These are phyloP conservation scores for Xerocomellus dryophilus DNA, from an alignment of 768 basidiomycete genomes.

Conservation along the genomic window DNA sequence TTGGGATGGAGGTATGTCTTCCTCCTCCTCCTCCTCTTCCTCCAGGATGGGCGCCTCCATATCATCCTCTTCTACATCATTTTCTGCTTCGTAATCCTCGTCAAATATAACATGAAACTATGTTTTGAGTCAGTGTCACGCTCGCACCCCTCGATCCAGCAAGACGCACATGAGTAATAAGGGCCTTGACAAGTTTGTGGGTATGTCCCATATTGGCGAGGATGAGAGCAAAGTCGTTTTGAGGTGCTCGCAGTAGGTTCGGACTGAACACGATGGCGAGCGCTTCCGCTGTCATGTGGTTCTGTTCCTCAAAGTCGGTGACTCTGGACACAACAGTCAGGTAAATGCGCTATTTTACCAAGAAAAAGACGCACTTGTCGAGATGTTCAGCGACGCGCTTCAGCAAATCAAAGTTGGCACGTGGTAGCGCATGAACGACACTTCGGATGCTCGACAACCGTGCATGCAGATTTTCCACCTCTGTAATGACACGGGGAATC, in stretches of 20 bases:
- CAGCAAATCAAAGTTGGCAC: conserved; percentile 74
- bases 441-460: conserved; percentile 61
- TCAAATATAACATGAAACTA: conserved; percentile 73
- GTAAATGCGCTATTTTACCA: neutral
- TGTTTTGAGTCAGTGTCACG: conserved; percentile 3
- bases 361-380: conserved; percentile 50
- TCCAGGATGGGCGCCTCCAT: conserved; percentile 65
- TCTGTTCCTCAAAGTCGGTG: conserved; percentile 84
- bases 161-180: conserved; percentile 73
- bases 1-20: conserved; percentile 32
- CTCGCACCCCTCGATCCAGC: neutral
- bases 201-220: conserved; percentile 77
- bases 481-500: conserved; percentile 35
- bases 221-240: conserved; percentile 75
- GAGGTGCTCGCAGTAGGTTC: conserved; percentile 71
- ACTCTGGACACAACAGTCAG: conserved; percentile 45
- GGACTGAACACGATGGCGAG: conserved; percentile 86
- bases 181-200: conserved; percentile 69
- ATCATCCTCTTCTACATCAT: conserved; percentile 62
- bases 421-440: conserved; percentile 68
- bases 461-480: conserved; percentile 65
- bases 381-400: conserved; percentile 78
- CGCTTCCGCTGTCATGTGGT: conserved; percentile 86
- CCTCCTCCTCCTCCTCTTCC: conserved; percentile 52
- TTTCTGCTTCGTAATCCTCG: conserved; percentile 54